Evolutionary conservation across 23 red algal genomes (phyloP).

Genomic region (Gracilaria domingensis): DNA sequence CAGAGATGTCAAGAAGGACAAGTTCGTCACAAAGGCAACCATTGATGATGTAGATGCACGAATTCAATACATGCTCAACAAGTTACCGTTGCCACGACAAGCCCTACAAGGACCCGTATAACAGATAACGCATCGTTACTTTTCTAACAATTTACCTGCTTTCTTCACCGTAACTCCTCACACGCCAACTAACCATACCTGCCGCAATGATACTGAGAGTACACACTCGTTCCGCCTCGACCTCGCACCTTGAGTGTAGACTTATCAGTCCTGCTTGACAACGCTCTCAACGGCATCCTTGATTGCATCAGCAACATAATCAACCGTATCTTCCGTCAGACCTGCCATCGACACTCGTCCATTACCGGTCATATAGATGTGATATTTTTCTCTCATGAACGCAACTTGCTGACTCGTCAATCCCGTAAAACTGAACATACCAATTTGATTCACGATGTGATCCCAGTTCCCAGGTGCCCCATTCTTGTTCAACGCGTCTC

Average conservation of each 20-base stretch:
- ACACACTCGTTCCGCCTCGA: not conserved
- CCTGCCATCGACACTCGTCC: constrained; percentile 95
- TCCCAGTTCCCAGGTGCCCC: constrained; percentile 88
- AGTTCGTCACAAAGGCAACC: constrained; percentile 22
- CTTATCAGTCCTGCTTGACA: constrained; percentile 30
- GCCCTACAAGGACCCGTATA: not conserved
- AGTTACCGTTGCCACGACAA: constrained; percentile 26
- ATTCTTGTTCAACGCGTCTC: constrained; percentile 66
- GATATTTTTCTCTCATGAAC: constrained; percentile 84
- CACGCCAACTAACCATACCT: not conserved
- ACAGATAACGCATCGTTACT: not conserved
- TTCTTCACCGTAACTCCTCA: not conserved
- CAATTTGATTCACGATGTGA: constrained; percentile 91
- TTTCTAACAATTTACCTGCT: not conserved
- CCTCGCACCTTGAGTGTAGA: too few relatives aligned
- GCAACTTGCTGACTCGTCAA: constrained; percentile 81
- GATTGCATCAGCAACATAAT: constrained; percentile 93
- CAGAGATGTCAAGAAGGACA: constrained; percentile 66
- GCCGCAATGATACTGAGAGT: not conserved
- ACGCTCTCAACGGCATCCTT: constrained; percentile 84
- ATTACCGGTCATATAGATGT: constrained; percentile 98
- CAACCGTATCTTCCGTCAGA: constrained; percentile 76
- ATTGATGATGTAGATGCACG: constrained; percentile 22
- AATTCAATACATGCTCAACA: constrained; percentile 26
- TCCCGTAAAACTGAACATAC: constrained; percentile 97